Evolutionary conservation across 129 eudicot species (phyloP), one percentile per base, ranked within the genome.

Genomic region (Pulicaria dysenterica): DNA sequence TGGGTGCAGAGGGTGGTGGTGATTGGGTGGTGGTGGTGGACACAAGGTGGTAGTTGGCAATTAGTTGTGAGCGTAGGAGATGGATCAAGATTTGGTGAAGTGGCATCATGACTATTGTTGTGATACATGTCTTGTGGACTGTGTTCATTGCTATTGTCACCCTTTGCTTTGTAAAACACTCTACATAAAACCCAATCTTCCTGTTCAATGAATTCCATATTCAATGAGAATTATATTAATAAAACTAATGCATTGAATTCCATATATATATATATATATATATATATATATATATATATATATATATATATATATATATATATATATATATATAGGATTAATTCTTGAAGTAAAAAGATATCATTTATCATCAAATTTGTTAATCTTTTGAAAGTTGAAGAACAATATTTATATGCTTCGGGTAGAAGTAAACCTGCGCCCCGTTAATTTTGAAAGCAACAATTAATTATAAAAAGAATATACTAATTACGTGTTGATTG

Each of bases 161-260:
- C 76, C 77, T 87, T 92, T 73, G 84, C 79, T 82, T 89, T 92
- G 87, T 89, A 79, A 68, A 91, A 91, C 53, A 91, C 97, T 86
- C 97, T 77, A 72, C 97, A 92, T 64, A 92, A 57, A 7, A 92
- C 97, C 97, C 98, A 93, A 34, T 93, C 96, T 85, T 89, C 98
- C 98, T 93, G 98, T 69, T 34, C 47, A 50, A 31, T 16, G 69
- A 57, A 67, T 49, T 60, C 31, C 70, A 70, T 60, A 57, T 58
- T 8, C 37, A 49, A 4, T 67, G 40, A 58, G 63, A 12, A 38
- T 72, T 45, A 58, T n/a, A 24, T 19, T 24, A 63, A 15, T 39
- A 5, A 53, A 42, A 39, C 41, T 75, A 46, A 53, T 43, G 45
- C 24, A 65, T n/a, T n/a, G n/a, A n/a, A n/a, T n/a, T n/a, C n/a